Evolutionary conservation across 768 basidiomycete genomes (phyloP).

Genomic region (Mycena polygramma): DNA sequence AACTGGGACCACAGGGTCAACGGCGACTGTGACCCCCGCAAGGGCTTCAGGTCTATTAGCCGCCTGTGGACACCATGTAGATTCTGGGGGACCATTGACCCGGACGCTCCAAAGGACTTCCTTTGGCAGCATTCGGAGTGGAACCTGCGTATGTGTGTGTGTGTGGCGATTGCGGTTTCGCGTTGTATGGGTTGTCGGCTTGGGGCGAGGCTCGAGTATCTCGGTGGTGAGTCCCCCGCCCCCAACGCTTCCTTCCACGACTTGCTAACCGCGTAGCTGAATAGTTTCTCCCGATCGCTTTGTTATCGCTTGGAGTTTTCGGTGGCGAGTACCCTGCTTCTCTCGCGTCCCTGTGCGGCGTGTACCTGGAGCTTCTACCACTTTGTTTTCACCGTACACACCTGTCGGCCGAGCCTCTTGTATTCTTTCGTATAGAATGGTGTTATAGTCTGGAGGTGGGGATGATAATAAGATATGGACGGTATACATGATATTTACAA

Average conservation of each 20-base stretch:
- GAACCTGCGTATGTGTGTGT: constrained; percentile 11
- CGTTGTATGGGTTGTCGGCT: constrained; percentile 14
- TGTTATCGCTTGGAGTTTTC: background rate
- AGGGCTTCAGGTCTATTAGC: constrained; percentile 4
- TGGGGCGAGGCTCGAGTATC: no score
- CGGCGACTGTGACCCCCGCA: background rate
- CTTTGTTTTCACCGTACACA: background rate
- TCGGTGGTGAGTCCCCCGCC: constrained; percentile 15
- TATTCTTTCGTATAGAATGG: background rate
- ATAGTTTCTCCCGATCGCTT: constrained; percentile 2
- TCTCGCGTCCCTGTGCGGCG: background rate
- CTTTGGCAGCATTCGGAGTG: background rate
- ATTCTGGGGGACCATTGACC: background rate
- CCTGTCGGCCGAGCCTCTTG: background rate
- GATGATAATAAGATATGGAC: no score
- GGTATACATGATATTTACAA: no score
- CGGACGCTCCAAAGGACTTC: background rate
- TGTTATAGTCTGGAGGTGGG: no score
- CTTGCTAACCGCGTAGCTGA: constrained; percentile 25
- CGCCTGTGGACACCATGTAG: background rate
- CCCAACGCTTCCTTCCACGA: background rate
- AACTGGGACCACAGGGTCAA: background rate
- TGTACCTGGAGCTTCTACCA: background rate
- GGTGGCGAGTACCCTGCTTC: background rate
- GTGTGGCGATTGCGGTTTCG: background rate